Percentiles rank a stretch among this genome's conserved stretches.
Conservation (phyloP, 2,329 filamentous ascomycete species). For the Paraphoma chrysanthemicola region DNA sequence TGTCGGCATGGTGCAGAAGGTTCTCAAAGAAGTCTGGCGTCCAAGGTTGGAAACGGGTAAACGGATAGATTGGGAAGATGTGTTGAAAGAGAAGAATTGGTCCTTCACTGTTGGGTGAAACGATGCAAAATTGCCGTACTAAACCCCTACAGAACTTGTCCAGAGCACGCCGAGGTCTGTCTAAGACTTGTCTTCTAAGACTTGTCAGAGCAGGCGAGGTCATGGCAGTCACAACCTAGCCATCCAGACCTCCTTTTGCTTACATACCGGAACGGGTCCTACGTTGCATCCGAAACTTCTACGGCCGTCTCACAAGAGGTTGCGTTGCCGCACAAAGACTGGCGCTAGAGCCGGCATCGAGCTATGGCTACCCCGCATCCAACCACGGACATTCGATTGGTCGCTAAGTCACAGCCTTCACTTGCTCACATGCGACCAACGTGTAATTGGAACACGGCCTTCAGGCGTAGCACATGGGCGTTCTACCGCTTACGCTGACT, state of each 20-base stretch:
- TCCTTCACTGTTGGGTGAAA: constrained; percentile 42
- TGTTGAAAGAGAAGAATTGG: constrained; percentile 45
- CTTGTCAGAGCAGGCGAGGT: too few relatives aligned
- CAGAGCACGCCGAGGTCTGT: too few relatives aligned
- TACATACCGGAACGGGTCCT: too few relatives aligned
- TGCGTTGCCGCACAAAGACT: too few relatives aligned
- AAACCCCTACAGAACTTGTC: too few relatives aligned
- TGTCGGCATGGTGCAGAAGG: constrained; percentile 40
- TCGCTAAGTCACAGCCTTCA: neutral
- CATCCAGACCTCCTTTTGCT: too few relatives aligned
- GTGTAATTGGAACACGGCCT: neutral
- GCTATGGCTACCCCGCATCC: neutral
- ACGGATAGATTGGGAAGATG: constrained; percentile 44
- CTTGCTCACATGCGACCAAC: neutral
- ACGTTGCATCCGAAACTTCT: too few relatives aligned
- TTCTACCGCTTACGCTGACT: neutral
- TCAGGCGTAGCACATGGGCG: neutral
- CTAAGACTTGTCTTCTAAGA: too few relatives aligned
- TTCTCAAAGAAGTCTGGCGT: constrained; percentile 45
- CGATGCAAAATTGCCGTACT: neutral
- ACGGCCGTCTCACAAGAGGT: too few relatives aligned
- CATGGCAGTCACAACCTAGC: too few relatives aligned
- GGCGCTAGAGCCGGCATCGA: neutral
- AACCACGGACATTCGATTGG: neutral
- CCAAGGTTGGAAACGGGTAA: constrained; percentile 35